A percentile compares a stretch with the other conserved stretches of the same genome.
Evolutionary conservation across 208 protist genomes (phyloP).

Genomic region (Lotmaria passim): DNA sequence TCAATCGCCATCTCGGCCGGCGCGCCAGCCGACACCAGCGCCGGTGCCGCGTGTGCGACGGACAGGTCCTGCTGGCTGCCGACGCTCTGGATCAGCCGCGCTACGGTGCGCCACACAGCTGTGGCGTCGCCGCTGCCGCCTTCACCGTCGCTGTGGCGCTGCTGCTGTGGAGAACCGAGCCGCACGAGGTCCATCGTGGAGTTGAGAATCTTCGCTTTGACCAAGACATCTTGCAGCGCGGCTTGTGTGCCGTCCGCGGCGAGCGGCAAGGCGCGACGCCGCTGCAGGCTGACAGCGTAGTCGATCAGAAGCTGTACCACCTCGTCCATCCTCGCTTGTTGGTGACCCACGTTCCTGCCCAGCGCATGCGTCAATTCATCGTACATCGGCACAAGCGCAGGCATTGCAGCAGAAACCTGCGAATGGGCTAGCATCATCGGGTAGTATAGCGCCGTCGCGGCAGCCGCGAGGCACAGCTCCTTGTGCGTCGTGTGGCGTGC

Average conservation of each 20-base stretch:
- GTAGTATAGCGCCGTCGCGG: slow-evolving; percentile 22
- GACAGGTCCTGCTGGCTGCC: slow-evolving; percentile 29
- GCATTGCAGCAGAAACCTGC: neutral
- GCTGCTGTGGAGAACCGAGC: neutral
- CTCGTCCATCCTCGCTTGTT: slow-evolving; percentile 35
- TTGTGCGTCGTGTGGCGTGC: slow-evolving; percentile 28
- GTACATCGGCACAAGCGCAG: slow-evolving; percentile 11
- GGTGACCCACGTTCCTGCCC: slow-evolving; percentile 11
- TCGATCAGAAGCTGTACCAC: slow-evolving; percentile 31
- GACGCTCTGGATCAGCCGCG: slow-evolving; percentile 25
- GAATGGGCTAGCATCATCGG: neutral
- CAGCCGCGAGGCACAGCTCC: slow-evolving; percentile 42
- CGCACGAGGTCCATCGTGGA: slow-evolving; percentile 42
- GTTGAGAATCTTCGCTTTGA: slow-evolving; percentile 31
- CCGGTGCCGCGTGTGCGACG: slow-evolving; percentile 37
- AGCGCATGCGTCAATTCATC: slow-evolving; percentile 13
- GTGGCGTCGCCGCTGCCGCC: neutral
- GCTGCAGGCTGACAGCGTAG: slow-evolving; percentile 34
- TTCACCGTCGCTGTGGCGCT: neutral
- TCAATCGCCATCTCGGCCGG: slow-evolving; percentile 39
- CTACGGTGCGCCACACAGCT: slow-evolving; percentile 30
- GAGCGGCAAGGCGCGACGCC: slow-evolving; percentile 12
- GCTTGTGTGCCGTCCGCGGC: slow-evolving; percentile 10
- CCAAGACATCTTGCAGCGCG: slow-evolving; percentile 25
- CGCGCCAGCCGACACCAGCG: slow-evolving; percentile 41